Percentiles rank a stretch among this genome's conserved stretches.
Conservation (phyloP, 106 monocot species). For the Triglochin maritima region DNA sequence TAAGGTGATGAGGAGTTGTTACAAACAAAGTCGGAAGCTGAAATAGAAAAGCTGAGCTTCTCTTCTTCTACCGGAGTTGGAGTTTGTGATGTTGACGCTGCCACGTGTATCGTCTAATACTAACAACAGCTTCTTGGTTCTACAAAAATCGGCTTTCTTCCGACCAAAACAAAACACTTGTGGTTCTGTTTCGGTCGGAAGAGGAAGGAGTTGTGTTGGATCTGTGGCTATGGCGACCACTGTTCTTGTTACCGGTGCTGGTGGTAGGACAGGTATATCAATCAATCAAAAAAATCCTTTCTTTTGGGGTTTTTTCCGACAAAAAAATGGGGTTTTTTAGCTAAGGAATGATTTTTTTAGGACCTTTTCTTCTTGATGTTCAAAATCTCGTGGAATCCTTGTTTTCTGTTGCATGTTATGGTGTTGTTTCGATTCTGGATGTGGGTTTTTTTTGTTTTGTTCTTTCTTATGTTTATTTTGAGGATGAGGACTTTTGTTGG, state of each 20-base stretch:
- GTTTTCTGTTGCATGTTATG: too few species aligned
- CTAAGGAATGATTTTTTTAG: too few species aligned
- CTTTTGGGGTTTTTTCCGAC: not conserved
- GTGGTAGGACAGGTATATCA: constrained; percentile 19
- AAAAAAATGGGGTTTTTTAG: not conserved
- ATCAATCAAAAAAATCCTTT: not conserved
- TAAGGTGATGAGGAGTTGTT: too few species aligned
- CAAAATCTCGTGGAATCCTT: too few species aligned
- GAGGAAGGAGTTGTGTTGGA: not conserved
- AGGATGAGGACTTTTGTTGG: too few species aligned
- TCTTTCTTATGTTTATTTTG: too few species aligned
- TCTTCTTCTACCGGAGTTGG: too few species aligned
- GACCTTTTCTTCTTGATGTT: too few species aligned
- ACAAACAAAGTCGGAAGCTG: too few species aligned
- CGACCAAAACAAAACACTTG: not conserved
- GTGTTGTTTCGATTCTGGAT: too few species aligned
- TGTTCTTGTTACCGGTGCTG: constrained; percentile 23
- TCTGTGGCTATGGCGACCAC: constrained; percentile 16
- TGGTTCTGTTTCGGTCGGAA: not conserved
- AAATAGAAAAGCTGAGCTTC: too few species aligned
- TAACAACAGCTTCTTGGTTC: not conserved
- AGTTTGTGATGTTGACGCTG: not conserved
- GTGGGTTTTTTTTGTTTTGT: too few species aligned
- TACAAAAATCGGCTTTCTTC: not conserved
- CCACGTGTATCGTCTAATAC: not conserved